phyloP scores from a whole-genome alignment of 2,329 filamentous ascomycete genomes.

The Karstenula rhodostoma region DNA sequence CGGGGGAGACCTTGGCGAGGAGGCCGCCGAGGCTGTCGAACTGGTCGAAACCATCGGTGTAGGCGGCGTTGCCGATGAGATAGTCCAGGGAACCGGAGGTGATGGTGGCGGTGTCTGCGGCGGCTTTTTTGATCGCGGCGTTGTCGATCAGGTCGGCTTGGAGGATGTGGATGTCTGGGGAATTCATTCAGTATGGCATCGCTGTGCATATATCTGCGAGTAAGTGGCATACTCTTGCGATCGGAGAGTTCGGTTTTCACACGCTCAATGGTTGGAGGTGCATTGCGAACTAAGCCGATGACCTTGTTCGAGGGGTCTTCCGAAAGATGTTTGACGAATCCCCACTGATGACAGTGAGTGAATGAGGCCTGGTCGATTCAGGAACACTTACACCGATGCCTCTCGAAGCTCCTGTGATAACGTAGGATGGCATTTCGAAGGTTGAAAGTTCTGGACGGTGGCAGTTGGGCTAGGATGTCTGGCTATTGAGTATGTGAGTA shows the following conservation, averaged over 20 bases:
- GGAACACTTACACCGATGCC: constrained; percentile 38
- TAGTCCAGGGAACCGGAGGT: constrained; percentile 55
- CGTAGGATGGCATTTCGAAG: constrained; percentile 34
- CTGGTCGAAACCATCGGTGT: constrained; percentile 39
- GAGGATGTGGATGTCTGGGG: constrained; percentile 44
- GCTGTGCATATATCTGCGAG: background rate
- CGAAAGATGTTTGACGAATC: constrained; percentile 59
- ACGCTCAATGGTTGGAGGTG: constrained; percentile 42
- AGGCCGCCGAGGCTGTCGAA: constrained; percentile 48
- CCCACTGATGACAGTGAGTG: constrained; percentile 50
- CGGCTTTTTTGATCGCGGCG: constrained; percentile 29
- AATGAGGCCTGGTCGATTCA: background rate
- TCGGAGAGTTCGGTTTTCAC: background rate
- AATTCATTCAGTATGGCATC: constrained; percentile 51
- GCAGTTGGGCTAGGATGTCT: background rate
- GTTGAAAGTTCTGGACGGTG: background rate
- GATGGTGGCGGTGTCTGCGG: constrained; percentile 27
- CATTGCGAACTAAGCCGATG: constrained; percentile 47
- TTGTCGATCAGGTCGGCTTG: constrained; percentile 34
- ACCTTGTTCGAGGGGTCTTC: constrained; percentile 44
- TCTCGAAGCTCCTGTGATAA: constrained; percentile 38
- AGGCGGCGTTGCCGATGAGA: constrained; percentile 61
- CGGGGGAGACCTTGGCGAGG: constrained; percentile 19
- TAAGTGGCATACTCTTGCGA: background rate
- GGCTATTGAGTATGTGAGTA: background rate